Conservation (phyloP, 2,329 filamentous ascomycete genomes). For the Dothideomycetes sp. region DNA sequence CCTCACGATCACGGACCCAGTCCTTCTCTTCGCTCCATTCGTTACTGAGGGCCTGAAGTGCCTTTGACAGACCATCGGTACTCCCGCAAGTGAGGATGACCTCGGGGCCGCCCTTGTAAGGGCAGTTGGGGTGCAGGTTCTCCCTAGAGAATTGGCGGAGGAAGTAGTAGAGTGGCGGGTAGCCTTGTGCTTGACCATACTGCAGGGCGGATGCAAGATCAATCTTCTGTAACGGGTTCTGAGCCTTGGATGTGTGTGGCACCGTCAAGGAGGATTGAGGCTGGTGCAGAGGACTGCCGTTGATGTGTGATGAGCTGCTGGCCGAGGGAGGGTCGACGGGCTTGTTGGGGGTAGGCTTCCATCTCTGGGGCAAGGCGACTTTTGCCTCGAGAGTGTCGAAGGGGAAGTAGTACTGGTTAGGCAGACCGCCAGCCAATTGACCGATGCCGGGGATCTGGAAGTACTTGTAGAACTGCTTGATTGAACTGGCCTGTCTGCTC, state of each 20-base stretch:
- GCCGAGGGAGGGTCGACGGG: conserved; percentile 41
- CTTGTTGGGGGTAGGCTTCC: conserved; percentile 58
- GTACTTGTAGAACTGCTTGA: conserved; percentile 83
- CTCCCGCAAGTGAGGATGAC: conserved; percentile 71
- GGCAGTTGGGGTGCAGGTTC: conserved; percentile 70
- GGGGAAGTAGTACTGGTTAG: conserved; percentile 73
- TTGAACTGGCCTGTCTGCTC: conserved; percentile 52
- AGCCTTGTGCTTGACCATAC: conserved; percentile 76
- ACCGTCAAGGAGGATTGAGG: conserved; percentile 47
- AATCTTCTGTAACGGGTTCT: conserved; percentile 59
- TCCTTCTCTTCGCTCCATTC: conserved; percentile 63
- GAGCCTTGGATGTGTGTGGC: conserved; percentile 54
- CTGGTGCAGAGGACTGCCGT: conserved; percentile 23
- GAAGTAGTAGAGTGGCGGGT: conserved; percentile 69
- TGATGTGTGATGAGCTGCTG: conserved; percentile 27
- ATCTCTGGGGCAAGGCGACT: conserved; percentile 64
- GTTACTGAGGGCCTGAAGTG: conserved; percentile 65
- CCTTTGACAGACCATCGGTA: conserved; percentile 78
- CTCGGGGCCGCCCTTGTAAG: conserved; percentile 67
- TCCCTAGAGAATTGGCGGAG: conserved; percentile 68
- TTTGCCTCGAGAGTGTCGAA: conserved; percentile 84
- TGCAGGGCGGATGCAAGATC: conserved; percentile 76
- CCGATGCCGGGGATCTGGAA: conserved; percentile 56
- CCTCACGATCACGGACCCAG: conserved; percentile 60
- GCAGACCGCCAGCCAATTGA: conserved; percentile 58